These are phyloP conservation scores for Pseudogymnoascus sp. DNA, from an alignment of 2,329 filamentous ascomycete genomes.

Conservation along the genomic window DNA sequence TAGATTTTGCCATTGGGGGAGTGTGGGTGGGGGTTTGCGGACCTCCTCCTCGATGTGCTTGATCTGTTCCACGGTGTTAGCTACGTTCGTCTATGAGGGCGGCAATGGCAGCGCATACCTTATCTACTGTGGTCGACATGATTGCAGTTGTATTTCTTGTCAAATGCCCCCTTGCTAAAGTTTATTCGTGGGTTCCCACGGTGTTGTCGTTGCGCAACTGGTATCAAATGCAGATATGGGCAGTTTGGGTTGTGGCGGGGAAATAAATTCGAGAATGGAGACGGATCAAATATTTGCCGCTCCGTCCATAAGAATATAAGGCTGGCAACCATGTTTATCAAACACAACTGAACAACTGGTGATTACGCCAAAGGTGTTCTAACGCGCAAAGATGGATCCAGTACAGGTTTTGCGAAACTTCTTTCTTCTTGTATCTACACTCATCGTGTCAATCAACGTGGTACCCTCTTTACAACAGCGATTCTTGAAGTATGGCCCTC, in stretches of 20 bases:
- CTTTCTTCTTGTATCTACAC: slow-evolving; percentile 21
- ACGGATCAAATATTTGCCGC: not conserved
- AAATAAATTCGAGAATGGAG: not conserved
- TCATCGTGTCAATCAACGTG: slow-evolving; percentile 21
- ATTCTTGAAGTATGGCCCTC: slow-evolving; percentile 27
- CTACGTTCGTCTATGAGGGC: slow-evolving; percentile 27
- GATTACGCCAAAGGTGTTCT: not conserved
- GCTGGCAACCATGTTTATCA: not conserved
- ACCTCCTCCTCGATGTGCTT: slow-evolving; percentile 95
- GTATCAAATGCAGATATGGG: slow-evolving; percentile 6
- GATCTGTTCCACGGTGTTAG: slow-evolving; percentile 52
- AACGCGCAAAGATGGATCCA: slow-evolving; percentile 19
- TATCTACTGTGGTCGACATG: slow-evolving; percentile 97
- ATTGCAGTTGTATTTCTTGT: slow-evolving; percentile 28
- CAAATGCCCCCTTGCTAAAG: slow-evolving; percentile 1
- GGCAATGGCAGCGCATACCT: slow-evolving; percentile 47
- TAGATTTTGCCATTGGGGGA: slow-evolving; percentile 15
- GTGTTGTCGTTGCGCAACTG: slow-evolving; percentile 5
- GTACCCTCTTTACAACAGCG: slow-evolving; percentile 22
- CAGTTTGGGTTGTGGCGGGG: slow-evolving; percentile 7
- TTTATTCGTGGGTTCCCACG: not conserved
- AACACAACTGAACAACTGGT: not conserved
- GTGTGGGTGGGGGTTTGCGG: slow-evolving; percentile 31
- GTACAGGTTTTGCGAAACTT: slow-evolving; percentile 21
- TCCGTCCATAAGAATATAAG: not conserved